Base-by-base conservation (phyloP, 805 yeast species). In the Nakazawaea ishiwadae region DNA sequence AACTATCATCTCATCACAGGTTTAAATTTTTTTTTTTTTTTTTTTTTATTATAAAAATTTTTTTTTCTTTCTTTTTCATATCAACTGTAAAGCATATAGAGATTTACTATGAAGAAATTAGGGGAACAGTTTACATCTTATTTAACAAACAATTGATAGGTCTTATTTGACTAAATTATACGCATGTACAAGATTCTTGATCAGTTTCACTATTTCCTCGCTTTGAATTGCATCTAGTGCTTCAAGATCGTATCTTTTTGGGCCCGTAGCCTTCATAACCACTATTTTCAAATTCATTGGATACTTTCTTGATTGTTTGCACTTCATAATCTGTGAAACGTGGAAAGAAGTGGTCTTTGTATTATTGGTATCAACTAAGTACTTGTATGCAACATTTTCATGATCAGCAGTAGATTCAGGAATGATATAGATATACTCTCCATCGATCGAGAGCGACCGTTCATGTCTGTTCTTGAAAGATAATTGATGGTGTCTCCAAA, bases 351-450 rank as follows among this genome's bases (percentile, higher is more conserved):
- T 79, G 0, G 96, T 90, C 55, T 90, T 90, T 50, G 84, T 56
- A 37, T 48, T 41, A 5, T 58, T 35, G 7, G 37, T 26, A 23
- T 40, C 36, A 12, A 39, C 40, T 9, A 35, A 19, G 30, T 40
- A 31, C 12, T 41, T 30, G 19, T 42, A 35, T 1, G 40, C 43
- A n/a, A 34, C 41, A 15, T 30, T 36, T 15, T 26, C 61, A 54
- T 40, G 84, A 93, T 52, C 84, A 77, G 75, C 87, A 77, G 50
- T 74, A 54, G 15, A 64, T 64, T 37, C 60, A 0, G 97, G 96
- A 52, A 87, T 77, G 37, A 91, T 75, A 53, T 90, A 91, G 11
- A 91, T 77, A 53, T 88, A 89, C 52, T 88, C 96, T n/a, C 97
- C 98, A 60, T 91, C 98, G 29, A 91, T 77, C 1, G 93, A 89